Conservation (phyloP, 371 early-diverging fungal genomes). For the Circinella minor region DNA sequence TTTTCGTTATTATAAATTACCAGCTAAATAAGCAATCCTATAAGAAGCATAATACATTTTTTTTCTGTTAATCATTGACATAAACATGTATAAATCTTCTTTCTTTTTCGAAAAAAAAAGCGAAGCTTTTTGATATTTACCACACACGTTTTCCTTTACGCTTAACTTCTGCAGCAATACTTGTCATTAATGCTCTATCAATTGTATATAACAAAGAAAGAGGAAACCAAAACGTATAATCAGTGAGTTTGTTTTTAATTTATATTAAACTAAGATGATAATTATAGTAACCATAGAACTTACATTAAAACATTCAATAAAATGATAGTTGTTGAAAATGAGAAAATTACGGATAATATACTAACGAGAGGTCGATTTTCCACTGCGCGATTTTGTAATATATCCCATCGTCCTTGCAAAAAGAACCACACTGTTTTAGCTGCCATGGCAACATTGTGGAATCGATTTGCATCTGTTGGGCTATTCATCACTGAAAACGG, state of each 20-base stretch:
- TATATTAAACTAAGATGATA: not conserved
- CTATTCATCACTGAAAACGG: not conserved
- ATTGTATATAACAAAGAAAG: not conserved
- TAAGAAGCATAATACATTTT: not conserved
- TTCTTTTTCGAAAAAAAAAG: not conserved
- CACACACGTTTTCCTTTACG: slow-evolving; percentile 20
- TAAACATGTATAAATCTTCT: not conserved
- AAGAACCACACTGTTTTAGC: slow-evolving; percentile 14
- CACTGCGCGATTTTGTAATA: slow-evolving; percentile 6
- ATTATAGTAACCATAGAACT: not conserved
- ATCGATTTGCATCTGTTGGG: not conserved
- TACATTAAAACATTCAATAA: slow-evolving; percentile 16
- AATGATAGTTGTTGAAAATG: slow-evolving; percentile 7
- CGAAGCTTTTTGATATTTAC: not conserved
- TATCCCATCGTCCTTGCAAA: slow-evolving; percentile 8
- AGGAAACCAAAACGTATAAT: too few species aligned
- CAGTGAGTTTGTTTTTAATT: not conserved
- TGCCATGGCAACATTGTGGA: not conserved
- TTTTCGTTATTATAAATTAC: not conserved
- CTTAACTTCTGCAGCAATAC: slow-evolving; percentile 11
- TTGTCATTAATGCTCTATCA: slow-evolving; percentile 13
- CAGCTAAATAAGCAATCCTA: slow-evolving; percentile 18
- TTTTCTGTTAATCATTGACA: not conserved
- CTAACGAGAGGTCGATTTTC: slow-evolving; percentile 9
- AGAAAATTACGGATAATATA: slow-evolving; percentile 8